These are phyloP conservation scores for Colletotrichum plurivorum DNA, from an alignment of 2,329 filamentous ascomycete species.

Conservation along the genomic window DNA sequence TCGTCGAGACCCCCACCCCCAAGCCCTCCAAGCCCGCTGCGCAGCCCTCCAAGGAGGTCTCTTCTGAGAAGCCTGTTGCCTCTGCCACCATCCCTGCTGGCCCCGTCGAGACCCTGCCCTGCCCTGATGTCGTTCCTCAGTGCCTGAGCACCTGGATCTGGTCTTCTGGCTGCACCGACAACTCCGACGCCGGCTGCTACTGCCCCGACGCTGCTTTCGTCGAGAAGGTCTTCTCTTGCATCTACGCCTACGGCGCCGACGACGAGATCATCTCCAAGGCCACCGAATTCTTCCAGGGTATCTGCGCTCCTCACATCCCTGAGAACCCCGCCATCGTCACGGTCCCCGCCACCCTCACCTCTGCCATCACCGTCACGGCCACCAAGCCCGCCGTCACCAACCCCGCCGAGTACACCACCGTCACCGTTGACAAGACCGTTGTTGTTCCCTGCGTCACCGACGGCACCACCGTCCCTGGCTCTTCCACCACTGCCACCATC, in stretches of 20 bases:
- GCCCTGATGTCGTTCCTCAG: constrained; percentile 82
- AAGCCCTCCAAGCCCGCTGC: constrained; percentile 29
- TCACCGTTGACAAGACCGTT: constrained; percentile 63
- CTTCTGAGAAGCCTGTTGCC: constrained; percentile 41
- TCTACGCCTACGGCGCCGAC: constrained; percentile 80
- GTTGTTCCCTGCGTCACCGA: constrained; percentile 65
- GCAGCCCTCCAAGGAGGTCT: constrained; percentile 37
- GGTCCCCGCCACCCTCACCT: constrained; percentile 75
- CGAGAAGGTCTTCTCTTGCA: constrained; percentile 83
- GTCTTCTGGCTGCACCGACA: constrained; percentile 79
- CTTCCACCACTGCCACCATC: constrained; percentile 63
- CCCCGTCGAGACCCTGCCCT: constrained; percentile 63
- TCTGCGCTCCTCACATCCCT: constrained; percentile 83
- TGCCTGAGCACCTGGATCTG: constrained; percentile 95
- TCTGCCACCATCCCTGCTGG: constrained; percentile 46
- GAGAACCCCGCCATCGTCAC: constrained; percentile 90
- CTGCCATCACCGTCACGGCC: constrained; percentile 69
- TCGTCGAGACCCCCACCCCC: constrained; percentile 55
- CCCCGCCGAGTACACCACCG: constrained; percentile 62
- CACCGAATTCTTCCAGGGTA: constrained; percentile 88
- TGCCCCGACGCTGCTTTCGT: constrained; percentile 86
- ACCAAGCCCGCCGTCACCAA: constrained; percentile 64
- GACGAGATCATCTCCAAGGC: constrained; percentile 78
- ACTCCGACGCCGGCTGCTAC: constrained; percentile 88
- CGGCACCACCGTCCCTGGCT: constrained; percentile 61